Evolutionary conservation across 345 rosid genomes (phyloP).

Genomic region (Dipteronia dyeriana): DNA sequence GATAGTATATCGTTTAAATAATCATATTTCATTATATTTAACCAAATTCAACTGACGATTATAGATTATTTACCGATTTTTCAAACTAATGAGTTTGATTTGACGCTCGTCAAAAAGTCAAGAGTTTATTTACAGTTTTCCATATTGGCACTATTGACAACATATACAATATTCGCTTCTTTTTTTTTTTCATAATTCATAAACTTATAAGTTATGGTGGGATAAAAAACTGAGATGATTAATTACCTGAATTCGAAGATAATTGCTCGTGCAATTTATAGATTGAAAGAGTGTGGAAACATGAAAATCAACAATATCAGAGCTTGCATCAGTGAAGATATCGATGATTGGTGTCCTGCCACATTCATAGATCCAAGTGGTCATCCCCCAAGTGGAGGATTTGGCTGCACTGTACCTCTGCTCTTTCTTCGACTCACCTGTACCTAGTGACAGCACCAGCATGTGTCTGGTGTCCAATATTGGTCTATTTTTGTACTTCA

Average conservation of each 20-base stretch:
- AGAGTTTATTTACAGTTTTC: too few relatives aligned
- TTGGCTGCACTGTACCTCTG: constrained; percentile 22
- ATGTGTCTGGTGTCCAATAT: constrained; percentile 1
- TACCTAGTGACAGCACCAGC: constrained; percentile 29
- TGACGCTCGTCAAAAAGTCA: too few relatives aligned
- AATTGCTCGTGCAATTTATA: neutral
- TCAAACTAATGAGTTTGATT: too few relatives aligned
- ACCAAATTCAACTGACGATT: too few relatives aligned
- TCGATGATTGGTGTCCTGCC: constrained; percentile 22
- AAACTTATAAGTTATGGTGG: too few relatives aligned
- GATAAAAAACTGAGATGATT: neutral
- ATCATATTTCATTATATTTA: too few relatives aligned
- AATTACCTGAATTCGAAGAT: constrained; percentile 29
- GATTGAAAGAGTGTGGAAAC: constrained; percentile 18
- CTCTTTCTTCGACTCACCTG: constrained; percentile 28
- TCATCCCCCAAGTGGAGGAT: constrained; percentile 28
- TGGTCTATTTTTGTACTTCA: neutral
- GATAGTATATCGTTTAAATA: too few relatives aligned
- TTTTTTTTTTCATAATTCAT: too few relatives aligned
- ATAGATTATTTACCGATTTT: too few relatives aligned
- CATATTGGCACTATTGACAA: too few relatives aligned
- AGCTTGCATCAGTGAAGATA: constrained; percentile 12
- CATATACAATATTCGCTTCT: too few relatives aligned
- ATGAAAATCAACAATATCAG: constrained; percentile 24
- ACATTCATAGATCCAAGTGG: constrained; percentile 21